Conservation (phyloP, 768 basidiomycete species). For the Sistotremastrum suecicum region DNA sequence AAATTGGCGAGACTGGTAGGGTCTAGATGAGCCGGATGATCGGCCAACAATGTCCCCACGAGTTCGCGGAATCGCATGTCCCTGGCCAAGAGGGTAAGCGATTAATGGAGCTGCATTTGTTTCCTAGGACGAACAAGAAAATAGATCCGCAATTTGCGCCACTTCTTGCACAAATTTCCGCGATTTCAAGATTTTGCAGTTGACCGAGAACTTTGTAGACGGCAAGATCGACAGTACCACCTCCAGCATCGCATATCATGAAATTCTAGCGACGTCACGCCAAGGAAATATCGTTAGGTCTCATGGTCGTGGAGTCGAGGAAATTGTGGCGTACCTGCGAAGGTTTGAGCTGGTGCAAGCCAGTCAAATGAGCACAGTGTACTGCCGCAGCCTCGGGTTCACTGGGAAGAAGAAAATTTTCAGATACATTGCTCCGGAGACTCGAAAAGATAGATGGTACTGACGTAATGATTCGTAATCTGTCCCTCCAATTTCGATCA, state of each 20-base stretch:
- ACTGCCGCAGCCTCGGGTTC: constrained; percentile 83
- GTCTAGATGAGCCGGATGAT: constrained; percentile 79
- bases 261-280: constrained; percentile 30
- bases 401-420: constrained; percentile 14
- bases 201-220: constrained; percentile 61
- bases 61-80: constrained; percentile 78
- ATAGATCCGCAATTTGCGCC: constrained; percentile 81
- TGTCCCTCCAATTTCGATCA: constrained; percentile 65
- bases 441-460: constrained; percentile 3
- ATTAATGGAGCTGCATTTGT: background rate
- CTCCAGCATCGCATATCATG: constrained; percentile 86
- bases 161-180: constrained; percentile 78
- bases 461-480: constrained; percentile 69
- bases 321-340: constrained; percentile 29
- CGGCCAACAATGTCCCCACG: constrained; percentile 59
- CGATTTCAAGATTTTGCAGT: constrained; percentile 72
- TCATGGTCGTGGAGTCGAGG: too few relatives aligned
- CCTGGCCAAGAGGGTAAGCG: background rate
- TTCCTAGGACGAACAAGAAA: constrained; percentile 31
- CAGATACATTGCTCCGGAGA: background rate
- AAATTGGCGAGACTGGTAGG: constrained; percentile 72
- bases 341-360: constrained; percentile 62
- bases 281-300: too few relatives aligned
- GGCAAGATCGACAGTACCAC: constrained; percentile 53
- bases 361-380: constrained; percentile 71